Conservation (phyloP, 2,329 filamentous ascomycete species). For the Pestalotiopsis sp. region DNA sequence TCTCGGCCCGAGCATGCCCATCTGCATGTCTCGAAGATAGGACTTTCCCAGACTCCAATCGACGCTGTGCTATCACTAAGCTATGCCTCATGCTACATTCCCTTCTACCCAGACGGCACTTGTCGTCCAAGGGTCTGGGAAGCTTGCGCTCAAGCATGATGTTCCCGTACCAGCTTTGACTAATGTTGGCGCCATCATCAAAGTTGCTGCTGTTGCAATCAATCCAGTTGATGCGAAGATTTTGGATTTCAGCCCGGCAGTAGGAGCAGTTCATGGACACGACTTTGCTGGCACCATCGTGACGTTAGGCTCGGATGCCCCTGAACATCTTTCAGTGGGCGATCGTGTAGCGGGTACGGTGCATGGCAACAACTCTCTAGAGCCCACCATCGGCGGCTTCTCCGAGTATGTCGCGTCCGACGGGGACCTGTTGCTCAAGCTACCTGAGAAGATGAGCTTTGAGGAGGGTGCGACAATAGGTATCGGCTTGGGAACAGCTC, state of each 20-base stretch:
- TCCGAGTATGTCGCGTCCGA: constrained; percentile 1
- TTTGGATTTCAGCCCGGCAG: constrained; percentile 24
- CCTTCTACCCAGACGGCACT: neutral
- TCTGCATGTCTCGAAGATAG: no score
- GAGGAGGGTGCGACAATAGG: constrained; percentile 5
- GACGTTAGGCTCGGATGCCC: neutral
- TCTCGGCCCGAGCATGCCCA: no score
- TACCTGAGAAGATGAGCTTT: constrained; percentile 5
- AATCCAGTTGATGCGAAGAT: constrained; percentile 40
- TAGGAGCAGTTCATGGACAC: constrained; percentile 32
- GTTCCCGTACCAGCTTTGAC: constrained; percentile 13
- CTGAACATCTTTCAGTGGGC: neutral
- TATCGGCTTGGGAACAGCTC: neutral
- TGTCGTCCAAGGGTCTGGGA: neutral
- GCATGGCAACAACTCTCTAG: constrained; percentile 8
- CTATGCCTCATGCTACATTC: no score
- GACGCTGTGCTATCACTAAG: no score
- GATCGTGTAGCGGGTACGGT: constrained; percentile 10
- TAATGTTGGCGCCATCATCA: constrained; percentile 21
- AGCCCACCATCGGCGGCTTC: neutral
- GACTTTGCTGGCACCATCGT: constrained; percentile 9
- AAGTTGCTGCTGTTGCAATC: constrained; percentile 32
- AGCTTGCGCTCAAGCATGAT: neutral
- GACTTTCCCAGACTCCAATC: no score
- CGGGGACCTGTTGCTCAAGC: neutral